Conservation (phyloP, 164 flowering plant species). For the Liquidambar formosana region DNA sequence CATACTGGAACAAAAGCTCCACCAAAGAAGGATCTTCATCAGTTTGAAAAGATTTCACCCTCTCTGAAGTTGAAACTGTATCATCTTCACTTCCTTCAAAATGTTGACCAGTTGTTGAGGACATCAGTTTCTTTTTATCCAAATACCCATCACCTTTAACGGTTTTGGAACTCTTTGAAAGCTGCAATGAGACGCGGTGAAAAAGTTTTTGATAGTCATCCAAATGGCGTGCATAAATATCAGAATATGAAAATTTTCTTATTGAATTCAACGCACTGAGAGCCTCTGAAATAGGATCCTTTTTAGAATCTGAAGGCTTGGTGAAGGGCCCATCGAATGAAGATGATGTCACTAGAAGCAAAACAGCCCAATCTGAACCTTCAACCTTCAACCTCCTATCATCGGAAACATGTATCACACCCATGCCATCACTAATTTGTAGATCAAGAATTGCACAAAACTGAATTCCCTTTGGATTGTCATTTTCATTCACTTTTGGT, state of each 20-base stretch:
- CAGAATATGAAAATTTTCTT: conserved; percentile 51
- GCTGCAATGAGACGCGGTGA: conserved; percentile 81
- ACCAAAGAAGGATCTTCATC: conserved; percentile 95
- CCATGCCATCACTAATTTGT: conserved; percentile 55
- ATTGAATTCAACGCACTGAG: conserved; percentile 36
- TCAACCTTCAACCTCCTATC: conserved; percentile 64
- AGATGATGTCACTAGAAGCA: conserved; percentile 73
- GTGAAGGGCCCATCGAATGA: conserved; percentile 85
- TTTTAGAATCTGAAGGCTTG: conserved; percentile 65
- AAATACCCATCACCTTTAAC: conserved; percentile 13
- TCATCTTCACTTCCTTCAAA: conserved; percentile 15
- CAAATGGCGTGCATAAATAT: conserved; percentile 73
- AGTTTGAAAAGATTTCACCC: conserved; percentile 73
- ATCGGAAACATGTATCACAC: conserved; percentile 46
- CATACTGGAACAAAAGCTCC: conserved; percentile 90
- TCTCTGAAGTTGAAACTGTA: conserved; percentile 55
- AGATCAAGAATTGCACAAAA: conserved; percentile 71
- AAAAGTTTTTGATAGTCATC: conserved; percentile 86
- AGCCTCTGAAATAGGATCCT: conserved; percentile 59
- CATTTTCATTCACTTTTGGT: conserved; percentile 37
- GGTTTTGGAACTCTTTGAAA: conserved; percentile 52
- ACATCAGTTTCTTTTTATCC: conserved; percentile 14
- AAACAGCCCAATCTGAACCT: conserved; percentile 68
- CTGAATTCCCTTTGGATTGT: conserved; percentile 69
- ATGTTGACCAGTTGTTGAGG: conserved; percentile 10